Conservation (phyloP, 495 filamentous ascomycete species). For the Penicillium goetzii region DNA sequence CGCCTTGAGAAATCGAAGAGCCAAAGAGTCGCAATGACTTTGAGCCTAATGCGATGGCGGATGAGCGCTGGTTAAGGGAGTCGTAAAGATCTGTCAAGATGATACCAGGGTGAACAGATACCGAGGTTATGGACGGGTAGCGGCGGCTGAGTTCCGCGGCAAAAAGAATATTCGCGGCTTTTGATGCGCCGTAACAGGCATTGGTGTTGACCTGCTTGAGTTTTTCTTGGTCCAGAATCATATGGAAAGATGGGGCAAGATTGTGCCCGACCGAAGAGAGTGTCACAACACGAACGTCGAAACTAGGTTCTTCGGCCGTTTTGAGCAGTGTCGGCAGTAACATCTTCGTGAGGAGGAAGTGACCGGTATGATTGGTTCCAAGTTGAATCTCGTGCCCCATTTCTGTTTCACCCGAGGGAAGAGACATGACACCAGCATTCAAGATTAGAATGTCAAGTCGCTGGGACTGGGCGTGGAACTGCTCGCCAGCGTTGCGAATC, state of each 20-base stretch:
- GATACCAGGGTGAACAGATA: conserved; percentile 54
- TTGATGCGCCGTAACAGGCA: conserved; percentile 57
- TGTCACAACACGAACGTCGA: conserved; percentile 49
- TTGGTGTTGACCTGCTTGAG: conserved; percentile 47
- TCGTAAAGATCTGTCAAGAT: conserved; percentile 38
- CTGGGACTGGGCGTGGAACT: conserved; percentile 50
- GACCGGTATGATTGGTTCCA: conserved; percentile 60
- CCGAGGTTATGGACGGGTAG: conserved; percentile 47
- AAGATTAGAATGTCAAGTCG: conserved; percentile 67
- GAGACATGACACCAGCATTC: conserved; percentile 65
- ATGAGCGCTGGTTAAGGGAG: conserved; percentile 17
- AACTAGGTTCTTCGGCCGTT: conserved; percentile 38
- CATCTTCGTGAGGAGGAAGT: conserved; percentile 61
- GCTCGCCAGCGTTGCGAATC: conserved; percentile 55
- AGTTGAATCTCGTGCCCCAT: conserved; percentile 61
- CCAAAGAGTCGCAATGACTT: conserved; percentile 23
- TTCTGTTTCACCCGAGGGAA: conserved; percentile 43
- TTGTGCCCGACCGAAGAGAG: conserved; percentile 45
- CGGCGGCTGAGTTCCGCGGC: conserved; percentile 51
- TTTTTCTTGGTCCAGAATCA: conserved; percentile 35
- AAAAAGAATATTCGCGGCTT: conserved; percentile 64
- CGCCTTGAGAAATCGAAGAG: conserved; percentile 35
- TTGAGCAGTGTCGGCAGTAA: conserved; percentile 37
- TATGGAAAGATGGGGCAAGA: conserved; percentile 33
- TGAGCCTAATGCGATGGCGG: conserved; percentile 14